A percentile compares a stretch with the other conserved stretches of the same genome.
Evolutionary conservation across 1,284 basidiomycete genomes (phyloP).

Genomic region (Wallemia hederae): DNA sequence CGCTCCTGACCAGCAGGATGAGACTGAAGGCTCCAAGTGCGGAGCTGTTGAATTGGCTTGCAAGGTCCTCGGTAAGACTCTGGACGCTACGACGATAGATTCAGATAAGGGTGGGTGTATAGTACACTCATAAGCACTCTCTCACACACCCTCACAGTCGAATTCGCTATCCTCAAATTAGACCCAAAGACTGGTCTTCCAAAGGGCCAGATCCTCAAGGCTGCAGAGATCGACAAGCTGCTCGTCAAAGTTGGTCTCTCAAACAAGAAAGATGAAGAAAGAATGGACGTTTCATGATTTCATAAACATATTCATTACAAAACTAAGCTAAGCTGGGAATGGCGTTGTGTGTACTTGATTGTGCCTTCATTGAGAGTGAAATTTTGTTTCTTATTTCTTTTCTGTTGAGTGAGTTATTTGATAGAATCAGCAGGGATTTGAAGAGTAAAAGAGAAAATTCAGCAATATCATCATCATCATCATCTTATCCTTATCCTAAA

Average conservation of each 20-base stretch:
- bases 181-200: slow-evolving; percentile 48
- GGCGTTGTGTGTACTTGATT: too few species aligned
- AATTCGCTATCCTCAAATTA: slow-evolving; percentile 76
- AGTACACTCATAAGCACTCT: slow-evolving; percentile 3
- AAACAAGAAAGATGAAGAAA: slow-evolving; percentile 37
- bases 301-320: too few species aligned
- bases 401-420: too few species aligned
- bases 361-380: too few species aligned
- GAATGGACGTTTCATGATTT: slow-evolving; percentile 1
- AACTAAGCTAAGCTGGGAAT: too few species aligned
- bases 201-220: slow-evolving; percentile 70
- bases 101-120: slow-evolving; percentile 62
- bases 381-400: too few species aligned
- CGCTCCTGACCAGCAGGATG: background rate
- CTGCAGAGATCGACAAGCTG: slow-evolving; percentile 65
- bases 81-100: slow-evolving; percentile 88
- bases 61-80: slow-evolving; percentile 94
- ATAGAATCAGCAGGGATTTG: too few species aligned
- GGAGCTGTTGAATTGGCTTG: slow-evolving; percentile 60
- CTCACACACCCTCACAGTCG: slow-evolving; percentile 28
- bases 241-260: slow-evolving; percentile 55
- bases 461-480: background rate
- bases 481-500: too few species aligned
- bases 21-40: slow-evolving; percentile 9
- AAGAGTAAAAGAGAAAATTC: too few species aligned